These are phyloP conservation scores for Rubus idaeus DNA, from an alignment of 306 rosid species.

Conservation along the genomic window DNA sequence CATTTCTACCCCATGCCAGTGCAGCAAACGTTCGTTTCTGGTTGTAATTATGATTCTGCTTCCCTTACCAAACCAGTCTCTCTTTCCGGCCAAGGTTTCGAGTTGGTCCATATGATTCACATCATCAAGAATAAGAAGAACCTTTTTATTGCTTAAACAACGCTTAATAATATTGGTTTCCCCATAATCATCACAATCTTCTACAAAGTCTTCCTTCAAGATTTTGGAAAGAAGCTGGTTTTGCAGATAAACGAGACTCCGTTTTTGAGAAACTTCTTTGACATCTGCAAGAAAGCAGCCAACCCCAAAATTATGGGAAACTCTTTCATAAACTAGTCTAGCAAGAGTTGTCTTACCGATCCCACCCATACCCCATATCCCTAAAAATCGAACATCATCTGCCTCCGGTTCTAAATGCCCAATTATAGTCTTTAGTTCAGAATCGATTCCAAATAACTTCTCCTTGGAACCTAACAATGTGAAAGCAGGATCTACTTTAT, in stretches of 20 bases:
- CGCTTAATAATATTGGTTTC: background rate
- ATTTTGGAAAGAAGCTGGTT: background rate
- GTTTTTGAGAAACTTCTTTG: background rate
- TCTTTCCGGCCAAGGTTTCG: background rate
- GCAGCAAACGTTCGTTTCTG: too few relatives aligned
- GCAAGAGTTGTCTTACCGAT: background rate
- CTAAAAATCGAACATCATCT: background rate
- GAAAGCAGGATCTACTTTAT: background rate
- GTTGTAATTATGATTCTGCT: too few relatives aligned
- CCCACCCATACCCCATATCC: background rate
- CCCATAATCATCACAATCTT: background rate
- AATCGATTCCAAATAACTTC: background rate
- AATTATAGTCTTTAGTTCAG: background rate
- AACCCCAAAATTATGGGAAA: background rate
- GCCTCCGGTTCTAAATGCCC: background rate
- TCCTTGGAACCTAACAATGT: background rate
- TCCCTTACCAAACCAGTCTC: background rate
- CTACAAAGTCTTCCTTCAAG: background rate
- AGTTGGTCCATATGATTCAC: background rate
- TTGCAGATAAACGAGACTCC: background rate
- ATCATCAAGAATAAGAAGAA: constrained; percentile 7
- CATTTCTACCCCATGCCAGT: background rate
- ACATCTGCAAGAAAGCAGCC: background rate
- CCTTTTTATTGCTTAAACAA: background rate
- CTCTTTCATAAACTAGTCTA: background rate